These are phyloP conservation scores for Schwanniomyces sp. DNA, from an alignment of 805 yeast genomes.

Conservation along the genomic window DNA sequence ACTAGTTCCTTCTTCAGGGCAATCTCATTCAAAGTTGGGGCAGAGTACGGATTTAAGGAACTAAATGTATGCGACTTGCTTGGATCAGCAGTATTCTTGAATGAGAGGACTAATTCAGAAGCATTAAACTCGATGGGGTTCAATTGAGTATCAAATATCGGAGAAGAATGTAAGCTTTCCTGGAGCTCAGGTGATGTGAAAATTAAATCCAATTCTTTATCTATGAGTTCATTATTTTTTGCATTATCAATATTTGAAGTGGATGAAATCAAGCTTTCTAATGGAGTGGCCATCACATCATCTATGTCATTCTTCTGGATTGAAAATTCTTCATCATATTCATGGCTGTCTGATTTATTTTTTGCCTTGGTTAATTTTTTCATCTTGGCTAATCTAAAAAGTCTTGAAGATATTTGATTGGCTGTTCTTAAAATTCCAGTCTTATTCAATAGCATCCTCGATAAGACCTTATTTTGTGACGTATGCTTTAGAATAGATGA, in stretches of 20 bases:
- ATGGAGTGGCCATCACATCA: slow-evolving; percentile 27
- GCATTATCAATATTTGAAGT: neutral
- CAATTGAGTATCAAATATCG: slow-evolving; percentile 1
- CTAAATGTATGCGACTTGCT: slow-evolving; percentile 7
- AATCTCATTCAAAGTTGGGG: slow-evolving; percentile 1
- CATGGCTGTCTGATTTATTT: neutral
- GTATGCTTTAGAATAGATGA: slow-evolving; percentile 28
- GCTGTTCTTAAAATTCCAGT: slow-evolving; percentile 36
- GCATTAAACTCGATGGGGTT: slow-evolving; percentile 5
- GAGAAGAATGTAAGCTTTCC: slow-evolving; percentile 6
- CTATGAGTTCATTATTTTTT: slow-evolving; percentile 24
- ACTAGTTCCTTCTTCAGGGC: slow-evolving; percentile 7
- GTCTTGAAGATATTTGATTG: slow-evolving; percentile 35
- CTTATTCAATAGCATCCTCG: slow-evolving; percentile 38
- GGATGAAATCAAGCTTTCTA: slow-evolving; percentile 20
- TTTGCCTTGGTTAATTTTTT: slow-evolving; percentile 18
- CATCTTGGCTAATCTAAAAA: slow-evolving; percentile 26
- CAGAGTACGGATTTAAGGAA: slow-evolving; percentile 2
- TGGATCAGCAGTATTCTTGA: slow-evolving; percentile 5
- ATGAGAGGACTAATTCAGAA: slow-evolving; percentile 5
- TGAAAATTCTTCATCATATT: slow-evolving; percentile 3
- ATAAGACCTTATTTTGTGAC: slow-evolving; percentile 39
- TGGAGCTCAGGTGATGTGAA: slow-evolving; percentile 24
- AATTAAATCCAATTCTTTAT: slow-evolving; percentile 28
- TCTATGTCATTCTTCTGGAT: slow-evolving; percentile 15